Conservation (phyloP, 192 early-diverging fungal genomes). For the Coemansia sp. region DNA sequence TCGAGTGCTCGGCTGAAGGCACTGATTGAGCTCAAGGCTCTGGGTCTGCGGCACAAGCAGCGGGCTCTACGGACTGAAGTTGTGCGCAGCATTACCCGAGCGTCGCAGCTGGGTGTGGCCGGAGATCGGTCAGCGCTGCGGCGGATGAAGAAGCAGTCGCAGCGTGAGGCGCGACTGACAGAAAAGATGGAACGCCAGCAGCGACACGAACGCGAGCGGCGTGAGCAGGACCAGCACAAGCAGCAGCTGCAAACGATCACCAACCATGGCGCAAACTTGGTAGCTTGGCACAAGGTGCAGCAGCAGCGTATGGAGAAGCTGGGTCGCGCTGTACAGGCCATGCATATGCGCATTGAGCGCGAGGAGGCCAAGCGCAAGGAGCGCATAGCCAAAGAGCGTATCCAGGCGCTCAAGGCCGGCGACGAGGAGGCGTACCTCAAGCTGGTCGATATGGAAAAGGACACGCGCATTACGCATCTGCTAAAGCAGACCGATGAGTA, state of each 20-base stretch:
- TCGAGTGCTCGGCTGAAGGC: slow-evolving; percentile 70
- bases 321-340: slow-evolving; percentile 71
- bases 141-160: slow-evolving; percentile 78
- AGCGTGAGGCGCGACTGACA: slow-evolving; percentile 83
- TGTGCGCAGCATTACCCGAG: slow-evolving; percentile 65
- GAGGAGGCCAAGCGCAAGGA: slow-evolving; percentile 91
- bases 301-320: slow-evolving; percentile 71
- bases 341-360: slow-evolving; percentile 83
- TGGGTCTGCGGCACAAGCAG: slow-evolving; percentile 79
- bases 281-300: slow-evolving; percentile 65
- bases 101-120: slow-evolving; percentile 78
- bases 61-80: slow-evolving; percentile 74
- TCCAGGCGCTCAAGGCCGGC: slow-evolving; percentile 92
- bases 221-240: slow-evolving; percentile 79
- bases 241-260: slow-evolving; percentile 78
- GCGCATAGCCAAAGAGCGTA: slow-evolving; percentile 88
- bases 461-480: slow-evolving; percentile 91
- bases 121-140: slow-evolving; percentile 75
- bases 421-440: slow-evolving; percentile 98
- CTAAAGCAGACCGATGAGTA: slow-evolving; percentile 87
- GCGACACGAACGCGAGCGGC: slow-evolving; percentile 79
- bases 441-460: slow-evolving; percentile 93
- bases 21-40: slow-evolving; percentile 84
- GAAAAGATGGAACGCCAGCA: slow-evolving; percentile 91
- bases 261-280: slow-evolving; percentile 71